A percentile compares a stretch with the other conserved stretches of the same genome.
These are phyloP conservation scores for Zymoseptoria crescenta DNA, from an alignment of 2,329 filamentous ascomycete genomes.

Conservation along the genomic window DNA sequence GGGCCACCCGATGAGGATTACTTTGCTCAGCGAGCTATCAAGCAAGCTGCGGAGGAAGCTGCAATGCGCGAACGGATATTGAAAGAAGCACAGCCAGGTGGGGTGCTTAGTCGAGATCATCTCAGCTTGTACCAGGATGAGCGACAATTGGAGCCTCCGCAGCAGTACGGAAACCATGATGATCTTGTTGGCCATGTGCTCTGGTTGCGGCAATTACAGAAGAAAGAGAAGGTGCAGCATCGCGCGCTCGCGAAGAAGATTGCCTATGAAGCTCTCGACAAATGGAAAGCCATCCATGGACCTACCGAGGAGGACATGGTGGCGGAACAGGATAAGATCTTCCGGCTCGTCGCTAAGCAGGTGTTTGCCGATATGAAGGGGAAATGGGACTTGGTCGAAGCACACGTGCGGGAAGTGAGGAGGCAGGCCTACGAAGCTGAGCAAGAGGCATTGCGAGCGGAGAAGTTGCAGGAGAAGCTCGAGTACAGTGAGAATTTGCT, in stretches of 20 bases:
- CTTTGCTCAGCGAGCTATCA: conserved; percentile 17
- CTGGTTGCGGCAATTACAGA: conserved; percentile 73
- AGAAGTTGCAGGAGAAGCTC: conserved; percentile 56
- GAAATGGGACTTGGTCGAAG: conserved; percentile 52
- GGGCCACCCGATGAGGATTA: conserved; percentile 22
- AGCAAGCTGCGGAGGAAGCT: conserved; percentile 23
- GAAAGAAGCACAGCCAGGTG: conserved; percentile 65
- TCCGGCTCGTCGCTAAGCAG: conserved; percentile 61
- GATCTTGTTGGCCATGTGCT: conserved; percentile 72
- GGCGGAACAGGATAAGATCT: conserved; percentile 61
- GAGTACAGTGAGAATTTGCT: conserved; percentile 26
- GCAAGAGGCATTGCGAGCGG: conserved; percentile 61
- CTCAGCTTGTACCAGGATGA: conserved; percentile 42
- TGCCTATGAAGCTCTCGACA: conserved; percentile 69
- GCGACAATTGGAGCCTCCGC: conserved; percentile 59
- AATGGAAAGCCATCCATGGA: conserved; percentile 65
- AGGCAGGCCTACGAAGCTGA: conserved; percentile 54
- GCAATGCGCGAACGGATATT: conserved; percentile 48
- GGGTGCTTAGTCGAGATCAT: conserved; percentile 59
- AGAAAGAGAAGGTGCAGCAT: conserved; percentile 71
- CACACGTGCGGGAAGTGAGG: conserved; percentile 50
- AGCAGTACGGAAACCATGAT: conserved; percentile 80
- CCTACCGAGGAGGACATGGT: conserved; percentile 75
- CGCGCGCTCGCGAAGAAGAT: conserved; percentile 67
- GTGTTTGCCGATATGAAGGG: conserved; percentile 58